These are phyloP conservation scores for Chamaecyparis obtusa DNA, from an alignment of 75 land plant genomes.

Conservation along the genomic window DNA sequence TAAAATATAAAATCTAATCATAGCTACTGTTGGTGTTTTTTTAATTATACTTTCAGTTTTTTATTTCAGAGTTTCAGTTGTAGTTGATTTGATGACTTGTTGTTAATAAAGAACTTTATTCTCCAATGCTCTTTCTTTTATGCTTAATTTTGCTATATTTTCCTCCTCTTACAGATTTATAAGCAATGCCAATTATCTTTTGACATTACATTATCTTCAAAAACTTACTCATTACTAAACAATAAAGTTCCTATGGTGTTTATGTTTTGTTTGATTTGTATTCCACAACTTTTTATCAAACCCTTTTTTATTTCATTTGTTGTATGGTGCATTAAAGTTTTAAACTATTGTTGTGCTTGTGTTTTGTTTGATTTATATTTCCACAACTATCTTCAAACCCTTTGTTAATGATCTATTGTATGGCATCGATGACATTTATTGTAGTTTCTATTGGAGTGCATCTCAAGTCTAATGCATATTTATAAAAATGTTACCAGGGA, in stretches of 20 bases:
- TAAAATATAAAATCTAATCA: neutral
- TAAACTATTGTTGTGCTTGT: neutral
- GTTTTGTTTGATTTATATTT: neutral
- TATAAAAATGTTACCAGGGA: conserved; percentile 46
- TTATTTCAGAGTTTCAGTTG: neutral
- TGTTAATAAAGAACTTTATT: neutral
- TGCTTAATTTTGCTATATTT: neutral
- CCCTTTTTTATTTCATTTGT: neutral
- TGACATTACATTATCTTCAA: neutral
- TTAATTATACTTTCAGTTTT: neutral
- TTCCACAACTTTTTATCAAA: neutral
- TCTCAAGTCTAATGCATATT: neutral
- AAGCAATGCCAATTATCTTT: neutral
- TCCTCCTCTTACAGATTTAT: neutral
- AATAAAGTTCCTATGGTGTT: neutral
- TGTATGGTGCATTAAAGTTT: neutral
- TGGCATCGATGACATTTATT: neutral
- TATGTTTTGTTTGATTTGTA: neutral
- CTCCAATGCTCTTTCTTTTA: neutral
- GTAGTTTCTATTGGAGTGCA: neutral
- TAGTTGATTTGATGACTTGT: neutral
- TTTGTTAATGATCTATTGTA: neutral
- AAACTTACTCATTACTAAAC: neutral
- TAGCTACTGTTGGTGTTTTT: neutral
- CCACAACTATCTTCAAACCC: neutral